These are phyloP conservation scores for Penicillium cinerascens DNA, from an alignment of 495 filamentous ascomycete genomes.

Conservation along the genomic window DNA sequence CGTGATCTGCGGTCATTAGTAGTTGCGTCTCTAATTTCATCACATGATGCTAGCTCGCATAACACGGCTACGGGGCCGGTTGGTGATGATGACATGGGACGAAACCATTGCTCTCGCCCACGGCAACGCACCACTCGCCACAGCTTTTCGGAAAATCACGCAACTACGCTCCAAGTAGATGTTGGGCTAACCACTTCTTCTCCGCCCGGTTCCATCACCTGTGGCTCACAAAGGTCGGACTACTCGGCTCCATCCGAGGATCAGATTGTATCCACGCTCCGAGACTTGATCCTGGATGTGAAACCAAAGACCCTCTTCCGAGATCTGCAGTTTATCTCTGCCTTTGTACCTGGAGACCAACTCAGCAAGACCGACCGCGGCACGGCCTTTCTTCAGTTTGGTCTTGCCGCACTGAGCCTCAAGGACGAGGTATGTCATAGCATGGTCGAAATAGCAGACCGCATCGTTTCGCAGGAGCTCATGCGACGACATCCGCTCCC, in stretches of 20 bases:
- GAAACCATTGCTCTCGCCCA: neutral
- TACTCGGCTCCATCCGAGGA: constrained; percentile 45
- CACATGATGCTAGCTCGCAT: constrained; percentile 35
- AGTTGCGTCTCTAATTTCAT: constrained; percentile 64
- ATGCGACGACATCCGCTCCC: constrained; percentile 42
- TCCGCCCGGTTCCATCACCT: constrained; percentile 34
- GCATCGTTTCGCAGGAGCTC: constrained; percentile 43
- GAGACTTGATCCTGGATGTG: constrained; percentile 71
- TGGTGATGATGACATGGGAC: constrained; percentile 1
- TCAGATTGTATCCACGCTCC: constrained; percentile 72
- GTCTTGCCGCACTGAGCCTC: constrained; percentile 78
- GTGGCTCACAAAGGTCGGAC: constrained; percentile 38
- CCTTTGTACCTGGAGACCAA: constrained; percentile 77
- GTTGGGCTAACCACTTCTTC: constrained; percentile 20
- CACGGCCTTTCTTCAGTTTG: constrained; percentile 93
- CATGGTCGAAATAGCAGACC: constrained; percentile 73
- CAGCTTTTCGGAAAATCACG: constrained; percentile 35
- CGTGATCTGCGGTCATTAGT: constrained; percentile 80
- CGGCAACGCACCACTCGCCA: constrained; percentile 25
- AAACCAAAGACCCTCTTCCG: constrained; percentile 91
- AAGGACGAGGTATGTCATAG: constrained; percentile 87
- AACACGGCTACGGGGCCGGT: constrained; percentile 10
- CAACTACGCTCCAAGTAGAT: constrained; percentile 15
- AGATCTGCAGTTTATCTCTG: constrained; percentile 91
- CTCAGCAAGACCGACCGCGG: constrained; percentile 83